A percentile compares a stretch with the other conserved stretches of the same genome.
phyloP scores from a whole-genome alignment of 2,329 filamentous ascomycete species.

The Fusarium brevicatenulatum region DNA sequence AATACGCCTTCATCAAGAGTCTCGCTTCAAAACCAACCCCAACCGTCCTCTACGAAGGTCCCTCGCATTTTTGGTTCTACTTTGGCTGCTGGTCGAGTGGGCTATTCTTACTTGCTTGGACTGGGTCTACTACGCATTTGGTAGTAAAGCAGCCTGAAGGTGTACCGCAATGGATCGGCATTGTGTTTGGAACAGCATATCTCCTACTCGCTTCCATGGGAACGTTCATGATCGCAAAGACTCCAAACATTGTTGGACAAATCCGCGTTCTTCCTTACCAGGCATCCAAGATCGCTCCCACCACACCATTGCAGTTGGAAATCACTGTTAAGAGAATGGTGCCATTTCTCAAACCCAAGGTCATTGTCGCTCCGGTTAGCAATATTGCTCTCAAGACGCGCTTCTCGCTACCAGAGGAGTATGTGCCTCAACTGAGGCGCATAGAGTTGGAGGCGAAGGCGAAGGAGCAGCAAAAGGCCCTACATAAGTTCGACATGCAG shows the following conservation, averaged over 20 bases:
- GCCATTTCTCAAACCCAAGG: constrained; percentile 59
- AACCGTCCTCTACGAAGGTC: constrained; percentile 71
- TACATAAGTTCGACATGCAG: constrained; percentile 62
- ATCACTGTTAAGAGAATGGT: constrained; percentile 61
- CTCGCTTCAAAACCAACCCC: constrained; percentile 65
- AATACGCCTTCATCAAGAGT: constrained; percentile 62
- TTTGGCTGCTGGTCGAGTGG: constrained; percentile 67
- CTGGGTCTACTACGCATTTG: constrained; percentile 48
- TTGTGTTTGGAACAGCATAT: constrained; percentile 67
- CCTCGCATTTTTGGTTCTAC: constrained; percentile 71
- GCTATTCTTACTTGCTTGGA: constrained; percentile 52
- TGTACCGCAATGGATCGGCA: constrained; percentile 65
- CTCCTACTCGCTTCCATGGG: constrained; percentile 69
- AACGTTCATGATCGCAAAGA: constrained; percentile 67
- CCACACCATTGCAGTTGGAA: constrained; percentile 59
- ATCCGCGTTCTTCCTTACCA: constrained; percentile 64
- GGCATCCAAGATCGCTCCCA: constrained; percentile 26
- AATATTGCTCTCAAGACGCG: constrained; percentile 51
- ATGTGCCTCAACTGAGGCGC: constrained; percentile 50
- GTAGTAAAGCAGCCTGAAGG: constrained; percentile 56
- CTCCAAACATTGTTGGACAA: constrained; percentile 65
- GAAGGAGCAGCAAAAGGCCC: constrained; percentile 51
- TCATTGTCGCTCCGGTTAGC: constrained; percentile 51
- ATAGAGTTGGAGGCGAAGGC: constrained; percentile 49
- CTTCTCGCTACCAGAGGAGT: constrained; percentile 52